Evolutionary conservation across 805 yeast species (phyloP).

Genomic region (Suhomyces emberorum): DNA sequence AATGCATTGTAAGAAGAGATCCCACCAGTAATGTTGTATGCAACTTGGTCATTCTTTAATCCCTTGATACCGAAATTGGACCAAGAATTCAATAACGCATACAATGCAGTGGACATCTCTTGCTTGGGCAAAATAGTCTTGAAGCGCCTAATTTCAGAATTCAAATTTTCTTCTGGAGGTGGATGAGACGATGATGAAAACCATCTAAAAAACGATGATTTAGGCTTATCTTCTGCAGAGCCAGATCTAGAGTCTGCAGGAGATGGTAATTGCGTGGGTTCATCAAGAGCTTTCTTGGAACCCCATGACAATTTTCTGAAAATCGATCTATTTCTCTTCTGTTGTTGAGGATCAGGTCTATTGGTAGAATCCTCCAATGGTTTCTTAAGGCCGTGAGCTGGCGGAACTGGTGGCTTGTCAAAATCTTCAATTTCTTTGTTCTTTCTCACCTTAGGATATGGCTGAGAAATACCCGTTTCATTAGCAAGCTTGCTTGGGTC

Average conservation of each 20-base stretch:
- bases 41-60: constrained; percentile 43
- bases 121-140: constrained; percentile 42
- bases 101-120: constrained; percentile 64
- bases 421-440: constrained; percentile 9
- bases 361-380: constrained; percentile 38
- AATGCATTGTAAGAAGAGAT: constrained; percentile 60
- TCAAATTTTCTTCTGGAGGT: constrained; percentile 14
- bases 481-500: constrained; percentile 11
- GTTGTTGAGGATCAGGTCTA: constrained; percentile 16
- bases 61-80: constrained; percentile 64
- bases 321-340: constrained; percentile 35
- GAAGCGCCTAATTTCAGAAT: constrained; percentile 32
- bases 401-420: constrained; percentile 17
- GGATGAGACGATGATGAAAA: constrained; percentile 30
- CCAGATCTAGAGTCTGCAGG: constrained; percentile 31
- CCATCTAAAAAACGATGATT: constrained; percentile 38
- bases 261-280: constrained; percentile 28
- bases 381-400: constrained; percentile 13
- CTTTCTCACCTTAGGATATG: constrained; percentile 23
- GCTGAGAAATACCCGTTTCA: constrained; percentile 7
- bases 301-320: constrained; percentile 55
- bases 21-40: constrained; percentile 53
- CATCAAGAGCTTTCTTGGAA: constrained; percentile 36
- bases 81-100: constrained; percentile 64
- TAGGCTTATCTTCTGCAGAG: constrained; percentile 26